Evolutionary conservation across 192 early-diverging fungal species (phyloP), one percentile per base, ranked within the genome.

Genomic region (Entomortierella beljakovae): DNA sequence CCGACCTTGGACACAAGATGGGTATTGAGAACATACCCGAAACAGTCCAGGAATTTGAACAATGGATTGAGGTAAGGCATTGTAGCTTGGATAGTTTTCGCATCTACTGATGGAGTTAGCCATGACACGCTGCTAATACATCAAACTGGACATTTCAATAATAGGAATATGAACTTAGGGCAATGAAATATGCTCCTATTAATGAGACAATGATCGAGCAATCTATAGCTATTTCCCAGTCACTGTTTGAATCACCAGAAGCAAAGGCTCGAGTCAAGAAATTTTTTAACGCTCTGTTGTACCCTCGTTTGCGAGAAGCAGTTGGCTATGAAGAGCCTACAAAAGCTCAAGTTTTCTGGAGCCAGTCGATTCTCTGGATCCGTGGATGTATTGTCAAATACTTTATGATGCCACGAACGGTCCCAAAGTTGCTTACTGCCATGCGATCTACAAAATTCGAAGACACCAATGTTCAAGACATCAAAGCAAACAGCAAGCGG

Each of bases 11-110:
- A 18, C 38, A 26, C 1, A 35, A 28, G 23, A 61, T 61, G n/a
- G 59, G 59, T 43, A 61, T 61, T 28, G 11, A 61, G 42, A 46
- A 61, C 25, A 61, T 61, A 6, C 59, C 59, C 5, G 40, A 23
- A 29, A 37, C 59, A 4, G 6, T 61, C 20, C 9, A 40, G 7
- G 59, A 61, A 26, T 61, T 46, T 46, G 40, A 26, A 11, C 11
- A 48, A 22, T 61, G 59, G 59, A 15, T 26, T 7, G 59, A 46
- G 37, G 59, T 61, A 61, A 2, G 18, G 1, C 20, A 5, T 46
- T 10, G n/a, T n/a, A n/a, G n/a, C n/a, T n/a, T n/a, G n/a, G n/a
- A n/a, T n/a, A n/a, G n/a, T n/a, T n/a, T n/a, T n/a, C n/a, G n/a
- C n/a, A n/a, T n/a, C n/a, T n/a, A n/a, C n/a, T n/a, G n/a, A n/a